These are phyloP conservation scores for Candida mesenterica DNA, from an alignment of 1,139 yeast species.

Conservation along the genomic window DNA sequence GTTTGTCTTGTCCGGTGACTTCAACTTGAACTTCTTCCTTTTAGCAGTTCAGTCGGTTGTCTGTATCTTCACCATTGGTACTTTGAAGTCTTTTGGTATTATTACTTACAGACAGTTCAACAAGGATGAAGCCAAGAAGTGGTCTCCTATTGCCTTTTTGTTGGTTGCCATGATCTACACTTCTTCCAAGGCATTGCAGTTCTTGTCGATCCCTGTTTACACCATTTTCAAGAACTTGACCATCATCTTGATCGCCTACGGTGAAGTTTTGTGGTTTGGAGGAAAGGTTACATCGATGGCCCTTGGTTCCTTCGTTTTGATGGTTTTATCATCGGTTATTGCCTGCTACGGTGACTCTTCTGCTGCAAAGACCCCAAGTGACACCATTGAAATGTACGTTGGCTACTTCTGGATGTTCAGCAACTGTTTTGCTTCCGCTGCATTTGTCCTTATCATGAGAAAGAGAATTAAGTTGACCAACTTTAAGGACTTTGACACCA, in stretches of 20 bases:
- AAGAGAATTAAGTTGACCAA: slow-evolving; percentile 95
- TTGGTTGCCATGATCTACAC: slow-evolving; percentile 95
- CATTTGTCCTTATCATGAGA: slow-evolving; percentile 92
- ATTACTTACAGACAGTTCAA: slow-evolving; percentile 87
- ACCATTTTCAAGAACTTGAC: slow-evolving; percentile 97
- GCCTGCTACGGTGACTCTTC: slow-evolving; percentile 79
- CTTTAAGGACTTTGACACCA: slow-evolving; percentile 97
- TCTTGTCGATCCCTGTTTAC: slow-evolving; percentile 88
- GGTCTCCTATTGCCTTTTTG: slow-evolving; percentile 90
- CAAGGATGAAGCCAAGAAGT: slow-evolving; percentile 84
- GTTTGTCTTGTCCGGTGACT: slow-evolving; percentile 82
- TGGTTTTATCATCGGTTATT: slow-evolving; percentile 90
- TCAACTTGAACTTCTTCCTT: slow-evolving; percentile 89
- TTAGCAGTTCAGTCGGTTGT: slow-evolving; percentile 80
- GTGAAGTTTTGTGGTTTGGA: slow-evolving; percentile 97
- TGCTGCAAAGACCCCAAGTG: slow-evolving; percentile 32
- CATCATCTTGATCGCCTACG: slow-evolving; percentile 93
- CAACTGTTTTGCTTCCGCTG: slow-evolving; percentile 92
- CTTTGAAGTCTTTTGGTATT: slow-evolving; percentile 68
- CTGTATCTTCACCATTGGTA: slow-evolving; percentile 70
- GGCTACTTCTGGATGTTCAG: slow-evolving; percentile 97
- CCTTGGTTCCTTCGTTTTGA: slow-evolving; percentile 77
- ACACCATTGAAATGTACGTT: slow-evolving; percentile 51
- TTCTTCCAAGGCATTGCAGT: slow-evolving; percentile 91
- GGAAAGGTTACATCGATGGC: slow-evolving; percentile 91